Evolutionary conservation across 2,329 filamentous ascomycete species (phyloP).

Genomic region (Penicillium capsulatum): DNA sequence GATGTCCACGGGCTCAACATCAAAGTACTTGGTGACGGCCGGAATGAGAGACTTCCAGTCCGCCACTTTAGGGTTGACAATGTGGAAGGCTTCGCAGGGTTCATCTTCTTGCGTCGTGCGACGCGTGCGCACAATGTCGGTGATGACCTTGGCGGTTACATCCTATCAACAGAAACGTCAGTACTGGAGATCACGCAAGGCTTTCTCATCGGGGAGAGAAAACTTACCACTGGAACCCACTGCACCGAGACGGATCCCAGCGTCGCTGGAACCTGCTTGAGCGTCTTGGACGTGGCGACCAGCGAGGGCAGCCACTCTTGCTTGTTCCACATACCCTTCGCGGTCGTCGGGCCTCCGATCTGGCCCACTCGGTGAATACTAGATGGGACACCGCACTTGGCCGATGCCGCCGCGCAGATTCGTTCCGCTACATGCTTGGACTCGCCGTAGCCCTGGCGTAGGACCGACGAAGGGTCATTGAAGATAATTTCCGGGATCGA

Average conservation of each 20-base stretch:
- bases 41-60: slow-evolving; percentile 11
- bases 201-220: not conserved
- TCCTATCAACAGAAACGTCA: slow-evolving; percentile 21
- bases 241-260: slow-evolving; percentile 49
- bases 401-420: slow-evolving; percentile 39
- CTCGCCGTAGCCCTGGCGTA: slow-evolving; percentile 35
- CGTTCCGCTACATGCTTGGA: slow-evolving; percentile 43
- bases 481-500: slow-evolving; percentile 29
- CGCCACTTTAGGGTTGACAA: slow-evolving; percentile 10
- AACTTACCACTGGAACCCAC: slow-evolving; percentile 40
- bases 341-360: slow-evolving; percentile 29
- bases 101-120: slow-evolving; percentile 12
- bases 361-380: slow-evolving; percentile 34
- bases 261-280: slow-evolving; percentile 46
- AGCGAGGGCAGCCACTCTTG: slow-evolving; percentile 55
- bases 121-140: slow-evolving; percentile 44
- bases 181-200: not conserved
- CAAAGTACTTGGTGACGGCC: slow-evolving; percentile 6
- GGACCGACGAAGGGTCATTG: slow-evolving; percentile 26
- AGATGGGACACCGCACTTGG: slow-evolving; percentile 17
- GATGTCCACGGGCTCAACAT: slow-evolving; percentile 8
- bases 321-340: slow-evolving; percentile 51
- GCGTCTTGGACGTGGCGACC: slow-evolving; percentile 48
- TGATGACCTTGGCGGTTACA: slow-evolving; percentile 43
- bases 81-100: slow-evolving; percentile 9